Percentiles rank a stretch among this genome's conserved stretches.
phyloP scores from a whole-genome alignment of 257 asterid species.

The Solanum infundibuliforme region DNA sequence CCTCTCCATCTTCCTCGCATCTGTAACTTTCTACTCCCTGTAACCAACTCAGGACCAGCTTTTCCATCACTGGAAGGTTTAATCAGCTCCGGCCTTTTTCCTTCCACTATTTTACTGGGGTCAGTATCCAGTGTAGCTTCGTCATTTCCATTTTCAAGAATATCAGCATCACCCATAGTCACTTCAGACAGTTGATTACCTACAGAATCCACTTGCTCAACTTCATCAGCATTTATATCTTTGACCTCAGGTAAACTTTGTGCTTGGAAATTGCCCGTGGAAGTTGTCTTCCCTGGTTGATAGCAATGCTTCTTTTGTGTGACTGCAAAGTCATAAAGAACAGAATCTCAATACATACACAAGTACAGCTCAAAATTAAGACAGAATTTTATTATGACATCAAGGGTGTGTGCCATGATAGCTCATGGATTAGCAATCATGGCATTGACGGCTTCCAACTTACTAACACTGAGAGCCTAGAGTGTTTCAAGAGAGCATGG shows the following conservation, averaged over 20 bases:
- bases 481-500: background rate
- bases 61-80: slow-evolving; percentile 23
- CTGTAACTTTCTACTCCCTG: slow-evolving; percentile 69
- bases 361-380: background rate
- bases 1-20: slow-evolving; percentile 91
- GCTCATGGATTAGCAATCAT: background rate
- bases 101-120: slow-evolving; percentile 18
- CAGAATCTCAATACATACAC: background rate
- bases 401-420: background rate
- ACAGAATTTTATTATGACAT: background rate
- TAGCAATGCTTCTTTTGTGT: slow-evolving; percentile 33
- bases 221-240: slow-evolving; percentile 12
- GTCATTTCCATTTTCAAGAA: slow-evolving; percentile 20
- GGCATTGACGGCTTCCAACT: background rate
- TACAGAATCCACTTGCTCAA: background rate
- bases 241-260: slow-evolving; percentile 26
- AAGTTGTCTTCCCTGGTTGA: slow-evolving; percentile 23
- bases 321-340: slow-evolving; percentile 22
- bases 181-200: slow-evolving; percentile 4
- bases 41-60: slow-evolving; percentile 23
- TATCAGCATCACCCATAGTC: slow-evolving; percentile 3
- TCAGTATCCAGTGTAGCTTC: slow-evolving; percentile 32
- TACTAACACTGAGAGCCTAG: background rate
- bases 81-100: slow-evolving; percentile 17
- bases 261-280: slow-evolving; percentile 15